phyloP scores from a whole-genome alignment of 2,329 filamentous ascomycete species.

The Byssochlamys sp. region DNA sequence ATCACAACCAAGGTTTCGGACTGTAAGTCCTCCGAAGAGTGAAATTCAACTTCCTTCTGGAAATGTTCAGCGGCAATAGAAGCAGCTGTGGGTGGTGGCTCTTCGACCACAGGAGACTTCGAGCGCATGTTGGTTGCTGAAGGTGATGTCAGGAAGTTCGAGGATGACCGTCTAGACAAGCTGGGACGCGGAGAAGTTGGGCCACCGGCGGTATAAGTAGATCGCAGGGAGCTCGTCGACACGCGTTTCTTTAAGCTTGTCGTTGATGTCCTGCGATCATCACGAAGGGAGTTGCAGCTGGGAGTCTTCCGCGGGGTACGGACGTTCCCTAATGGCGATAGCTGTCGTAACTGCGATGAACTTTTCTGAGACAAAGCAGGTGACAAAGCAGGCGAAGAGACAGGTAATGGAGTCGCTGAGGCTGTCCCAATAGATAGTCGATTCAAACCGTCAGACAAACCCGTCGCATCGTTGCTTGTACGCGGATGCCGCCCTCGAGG shows the following conservation, averaged over 20 bases:
- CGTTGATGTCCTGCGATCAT: slow-evolving; percentile 27
- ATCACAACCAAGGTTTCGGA: slow-evolving; percentile 70
- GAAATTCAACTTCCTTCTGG: slow-evolving; percentile 55
- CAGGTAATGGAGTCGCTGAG: slow-evolving; percentile 15
- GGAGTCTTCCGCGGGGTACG: slow-evolving; percentile 20
- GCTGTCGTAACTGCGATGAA: slow-evolving; percentile 6
- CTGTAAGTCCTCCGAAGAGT: slow-evolving; percentile 39
- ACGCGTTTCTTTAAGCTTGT: slow-evolving; percentile 29
- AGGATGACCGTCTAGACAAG: slow-evolving; percentile 26
- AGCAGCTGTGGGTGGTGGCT: slow-evolving; percentile 36
- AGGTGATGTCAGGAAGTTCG: slow-evolving; percentile 16
- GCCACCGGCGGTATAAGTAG: slow-evolving; percentile 17
- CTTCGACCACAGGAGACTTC: slow-evolving; percentile 17
- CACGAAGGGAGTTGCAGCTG: slow-evolving; percentile 27
- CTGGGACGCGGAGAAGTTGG: slow-evolving; percentile 20
- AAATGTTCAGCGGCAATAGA: slow-evolving; percentile 61
- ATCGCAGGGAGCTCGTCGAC: slow-evolving; percentile 30
- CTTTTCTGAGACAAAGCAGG: slow-evolving; percentile 4
- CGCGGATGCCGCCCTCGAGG: background rate
- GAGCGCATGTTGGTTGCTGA: slow-evolving; percentile 17
- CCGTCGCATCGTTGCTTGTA: slow-evolving; percentile 11
- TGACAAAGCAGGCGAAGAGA: slow-evolving; percentile 16
- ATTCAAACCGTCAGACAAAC: slow-evolving; percentile 17
- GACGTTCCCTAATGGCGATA: slow-evolving; percentile 10
- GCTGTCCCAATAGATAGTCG: slow-evolving; percentile 18